These are phyloP conservation scores for Claviceps pusilla DNA, from an alignment of 2,329 filamentous ascomycete genomes.

Conservation along the genomic window DNA sequence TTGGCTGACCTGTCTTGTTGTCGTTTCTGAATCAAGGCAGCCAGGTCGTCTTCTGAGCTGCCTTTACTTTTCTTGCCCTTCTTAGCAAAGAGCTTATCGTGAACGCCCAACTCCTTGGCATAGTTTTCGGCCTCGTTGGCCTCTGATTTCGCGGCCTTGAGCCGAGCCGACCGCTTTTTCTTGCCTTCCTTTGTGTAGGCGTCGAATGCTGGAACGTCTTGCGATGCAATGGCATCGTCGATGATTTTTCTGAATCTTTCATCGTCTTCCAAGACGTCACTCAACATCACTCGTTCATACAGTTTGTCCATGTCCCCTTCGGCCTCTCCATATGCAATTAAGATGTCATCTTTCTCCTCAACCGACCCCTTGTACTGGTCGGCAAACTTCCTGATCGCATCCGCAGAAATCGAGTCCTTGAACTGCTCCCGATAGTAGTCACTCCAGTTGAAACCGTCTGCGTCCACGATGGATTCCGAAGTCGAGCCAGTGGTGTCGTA, in stretches of 20 bases:
- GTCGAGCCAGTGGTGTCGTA: slow-evolving; percentile 89
- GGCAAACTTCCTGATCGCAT: slow-evolving; percentile 63
- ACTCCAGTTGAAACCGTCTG: slow-evolving; percentile 75
- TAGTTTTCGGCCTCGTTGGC: slow-evolving; percentile 58
- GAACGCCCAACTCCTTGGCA: slow-evolving; percentile 58
- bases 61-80: slow-evolving; percentile 30
- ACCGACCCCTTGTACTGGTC: slow-evolving; percentile 69
- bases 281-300: slow-evolving; percentile 77
- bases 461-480: slow-evolving; percentile 62
- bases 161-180: slow-evolving; percentile 42
- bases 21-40: slow-evolving; percentile 59
- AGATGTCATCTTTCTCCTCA: slow-evolving; percentile 66
- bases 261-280: slow-evolving; percentile 70
- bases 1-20: slow-evolving; percentile 45
- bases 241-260: slow-evolving; percentile 70
- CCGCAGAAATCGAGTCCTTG: slow-evolving; percentile 56
- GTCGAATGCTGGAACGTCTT: slow-evolving; percentile 50
- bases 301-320: slow-evolving; percentile 64
- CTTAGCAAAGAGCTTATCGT: slow-evolving; percentile 51
- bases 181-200: slow-evolving; percentile 63
- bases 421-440: slow-evolving; percentile 82
- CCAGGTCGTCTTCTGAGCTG: slow-evolving; percentile 39
- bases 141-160: slow-evolving; percentile 50
- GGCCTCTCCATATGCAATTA: slow-evolving; percentile 57
- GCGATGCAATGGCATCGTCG: slow-evolving; percentile 58